Base-by-base conservation (phyloP, 345 rosid genomes). In the Pugionium dolabratum region DNA sequence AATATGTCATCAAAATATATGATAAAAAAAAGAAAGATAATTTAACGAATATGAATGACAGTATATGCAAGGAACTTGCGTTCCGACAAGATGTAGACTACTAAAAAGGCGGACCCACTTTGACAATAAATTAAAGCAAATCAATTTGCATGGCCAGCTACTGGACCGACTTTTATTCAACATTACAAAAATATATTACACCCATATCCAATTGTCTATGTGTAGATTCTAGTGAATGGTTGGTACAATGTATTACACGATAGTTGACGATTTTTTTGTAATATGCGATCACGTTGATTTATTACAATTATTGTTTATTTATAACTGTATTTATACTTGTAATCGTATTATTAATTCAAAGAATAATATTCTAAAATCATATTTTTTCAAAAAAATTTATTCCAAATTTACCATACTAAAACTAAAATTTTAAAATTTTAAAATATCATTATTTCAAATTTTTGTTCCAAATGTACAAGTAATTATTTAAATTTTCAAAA, bases 131-230 rank as follows among this genome's bases (percentile, higher is more conserved):
- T 71, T 53, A 54, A 46, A 54, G 64, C 64, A 71, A 63, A 71
- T 64, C 64, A 72, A 64, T 58, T 72, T 72, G 76, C 76, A 50
- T 64, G 59, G 60, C 66, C 42, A 72, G 31, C 68, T 62, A 71
- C 59, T 56, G 70, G 76, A 64, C 76, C 71, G 71, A 65, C 71
- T 44, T 64, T 7, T 64, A 39, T 50, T 57, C 59, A 26, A 26
- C 39, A 43, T 11, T 45, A 32, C 25, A 59, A 34, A 53, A 47
- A 31, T 31, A 31, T 2, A 31, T 34, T 40, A 56, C 34, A 65
- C 59, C 40, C 53, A 71, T 71, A 64, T 63, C 53, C 70, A 53
- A 72, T 18, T 48, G 59, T 74, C 60, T 67, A 61, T 54, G 67
- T 45, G 18, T 74, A 31, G 53, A 67, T 58, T 45, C 39, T 53